Evolutionary conservation across 2,329 filamentous ascomycete genomes (phyloP).

Genomic region (Trichoderma aggressivum): DNA sequence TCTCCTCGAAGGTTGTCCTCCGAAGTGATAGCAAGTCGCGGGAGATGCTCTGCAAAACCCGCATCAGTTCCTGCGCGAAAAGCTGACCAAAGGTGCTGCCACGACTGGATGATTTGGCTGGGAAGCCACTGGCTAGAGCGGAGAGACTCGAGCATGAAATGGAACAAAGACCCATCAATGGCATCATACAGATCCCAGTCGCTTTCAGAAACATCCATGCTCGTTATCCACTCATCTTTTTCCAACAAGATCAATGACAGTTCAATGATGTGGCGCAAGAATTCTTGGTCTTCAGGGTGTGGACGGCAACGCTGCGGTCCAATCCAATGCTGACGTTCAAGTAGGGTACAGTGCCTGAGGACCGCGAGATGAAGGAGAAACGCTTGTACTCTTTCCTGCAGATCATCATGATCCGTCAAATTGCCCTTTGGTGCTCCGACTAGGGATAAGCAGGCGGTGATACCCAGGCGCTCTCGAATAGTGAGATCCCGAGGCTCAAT

Average conservation of each 20-base stretch:
- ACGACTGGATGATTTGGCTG: neutral
- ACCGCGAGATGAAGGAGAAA: conserved; percentile 17
- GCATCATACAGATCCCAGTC: conserved; percentile 16
- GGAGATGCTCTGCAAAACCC: neutral
- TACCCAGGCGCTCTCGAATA: conserved; percentile 7
- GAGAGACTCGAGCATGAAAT: neutral
- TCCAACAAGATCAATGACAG: neutral
- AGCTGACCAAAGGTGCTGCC: conserved; percentile 1
- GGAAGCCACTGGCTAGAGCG: neutral
- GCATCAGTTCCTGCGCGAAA: neutral
- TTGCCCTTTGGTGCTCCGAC: neutral
- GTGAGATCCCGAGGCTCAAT: neutral
- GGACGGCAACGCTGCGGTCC: neutral
- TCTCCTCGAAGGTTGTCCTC: neutral
- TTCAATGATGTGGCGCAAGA: conserved; percentile 1
- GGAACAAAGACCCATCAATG: conserved; percentile 14
- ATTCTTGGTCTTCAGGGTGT: neutral
- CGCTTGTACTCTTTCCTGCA: conserved; percentile 1
- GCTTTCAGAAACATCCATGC: neutral
- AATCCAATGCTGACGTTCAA: conserved; percentile 17
- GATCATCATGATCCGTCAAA: neutral
- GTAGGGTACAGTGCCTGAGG: conserved; percentile 12
- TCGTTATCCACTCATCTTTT: neutral
- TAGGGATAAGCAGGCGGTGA: neutral
- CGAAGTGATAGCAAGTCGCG: neutral